Evolutionary conservation across 2,329 filamentous ascomycete genomes (phyloP), one percentile per base, ranked within the genome.

Genomic region (Curvularia sp.): DNA sequence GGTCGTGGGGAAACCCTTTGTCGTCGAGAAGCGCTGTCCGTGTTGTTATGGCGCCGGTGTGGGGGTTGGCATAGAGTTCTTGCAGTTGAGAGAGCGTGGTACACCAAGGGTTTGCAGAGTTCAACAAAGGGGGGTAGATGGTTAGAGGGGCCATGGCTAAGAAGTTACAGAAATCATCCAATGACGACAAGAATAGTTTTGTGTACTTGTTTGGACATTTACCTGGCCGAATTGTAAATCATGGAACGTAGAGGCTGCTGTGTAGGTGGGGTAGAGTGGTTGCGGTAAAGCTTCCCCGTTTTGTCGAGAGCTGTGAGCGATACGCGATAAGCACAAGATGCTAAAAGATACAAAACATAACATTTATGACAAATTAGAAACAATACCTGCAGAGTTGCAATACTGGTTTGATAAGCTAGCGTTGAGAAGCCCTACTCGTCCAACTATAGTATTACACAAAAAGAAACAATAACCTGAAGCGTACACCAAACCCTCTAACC

Each of bases 61-160:
- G 79, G 0, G 84, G 80, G 49, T 81, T 87, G 28, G 79, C 72
- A 70, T 90, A 90, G 6, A 93, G 84, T 1, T 77, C 76, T 38
- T 79, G 74, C 3, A 93, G 83, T 62, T 93, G 85, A 4, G 83
- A 80, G 5, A 83, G 74, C 2, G 84, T 86, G 0, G 89, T 91
- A 25, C 90, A 89, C 90, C 90, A 93, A 0, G 90, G 90, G 49
- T 86, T 89, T 28, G 91, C 86, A 0, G 89, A 90, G 77, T 93
- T 93, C 63, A 93, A 80, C 6, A 94, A 80, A 0, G 89, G 89
- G 0, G 89, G 89, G 42, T 80, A 66, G 59, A 92, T 86, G 7
- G 65, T 49, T 9, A 89, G 77, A 9, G 77, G 59, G 39, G 65
- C 68, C 72, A 74, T 72, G 12, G 38, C 55, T 19, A 18, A 21